Conservation (phyloP, 257 asterid species). For the Petunia axillaris region DNA sequence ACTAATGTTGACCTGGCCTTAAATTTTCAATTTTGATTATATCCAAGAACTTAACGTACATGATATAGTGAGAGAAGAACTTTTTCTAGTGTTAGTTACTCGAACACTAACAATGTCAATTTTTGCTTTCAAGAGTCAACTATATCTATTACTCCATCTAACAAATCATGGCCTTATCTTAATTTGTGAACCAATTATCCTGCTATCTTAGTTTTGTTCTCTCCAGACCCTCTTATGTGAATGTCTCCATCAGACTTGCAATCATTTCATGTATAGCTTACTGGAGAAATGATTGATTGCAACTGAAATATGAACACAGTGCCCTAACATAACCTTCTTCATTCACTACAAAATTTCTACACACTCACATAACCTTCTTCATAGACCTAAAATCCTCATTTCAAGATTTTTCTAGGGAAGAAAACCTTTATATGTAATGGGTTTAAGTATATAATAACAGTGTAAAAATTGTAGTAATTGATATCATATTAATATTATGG, state of each 20-base stretch:
- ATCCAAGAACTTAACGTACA: not conserved
- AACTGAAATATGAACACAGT: not conserved
- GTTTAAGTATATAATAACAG: no score
- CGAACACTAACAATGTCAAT: not conserved
- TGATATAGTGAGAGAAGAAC: not conserved
- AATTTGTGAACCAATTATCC: constrained; percentile 7
- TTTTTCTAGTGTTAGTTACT: not conserved
- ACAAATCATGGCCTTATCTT: not conserved
- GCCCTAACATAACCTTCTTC: not conserved
- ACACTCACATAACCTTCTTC: not conserved
- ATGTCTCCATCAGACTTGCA: constrained; percentile 4
- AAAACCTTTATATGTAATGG: not conserved
- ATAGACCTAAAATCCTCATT: not conserved
- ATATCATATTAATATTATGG: no score
- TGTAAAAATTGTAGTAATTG: no score
- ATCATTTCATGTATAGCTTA: not conserved
- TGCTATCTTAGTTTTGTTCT: not conserved
- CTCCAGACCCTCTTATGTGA: not conserved
- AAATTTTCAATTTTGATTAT: not conserved
- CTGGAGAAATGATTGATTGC: not conserved
- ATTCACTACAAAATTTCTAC: no score
- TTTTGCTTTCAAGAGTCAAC: not conserved
- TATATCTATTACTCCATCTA: not conserved
- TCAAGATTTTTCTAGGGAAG: not conserved
- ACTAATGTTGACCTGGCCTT: no score